Evolutionary conservation across 129 eudicot genomes (phyloP).

Genomic region (Silybum marianum): DNA sequence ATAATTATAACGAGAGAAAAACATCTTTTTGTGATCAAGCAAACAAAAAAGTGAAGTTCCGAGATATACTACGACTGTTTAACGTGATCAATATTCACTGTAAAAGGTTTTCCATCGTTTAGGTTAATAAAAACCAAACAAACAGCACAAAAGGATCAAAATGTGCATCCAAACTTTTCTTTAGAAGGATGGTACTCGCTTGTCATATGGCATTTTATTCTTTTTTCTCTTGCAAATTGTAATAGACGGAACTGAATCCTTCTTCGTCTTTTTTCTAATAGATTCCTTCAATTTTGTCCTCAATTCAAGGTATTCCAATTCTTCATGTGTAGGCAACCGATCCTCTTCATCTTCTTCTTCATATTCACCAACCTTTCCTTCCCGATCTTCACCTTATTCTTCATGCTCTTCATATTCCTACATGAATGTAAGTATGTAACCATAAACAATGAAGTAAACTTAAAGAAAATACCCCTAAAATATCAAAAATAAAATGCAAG

Average conservation of each 20-base stretch:
- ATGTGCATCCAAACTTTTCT: not conserved
- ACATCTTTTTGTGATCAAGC: too few species aligned
- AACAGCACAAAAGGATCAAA: not conserved
- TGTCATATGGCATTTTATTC: constrained; percentile 50
- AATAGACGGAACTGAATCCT: constrained; percentile 47
- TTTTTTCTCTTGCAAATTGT: constrained; percentile 44
- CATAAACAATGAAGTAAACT: constrained; percentile 3
- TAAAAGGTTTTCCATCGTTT: not conserved
- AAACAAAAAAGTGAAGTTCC: not conserved
- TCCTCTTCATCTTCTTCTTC: constrained; percentile 62
- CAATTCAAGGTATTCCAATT: constrained; percentile 62
- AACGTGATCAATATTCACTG: not conserved
- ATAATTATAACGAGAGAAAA: too few species aligned
- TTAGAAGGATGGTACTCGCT: constrained; percentile 44
- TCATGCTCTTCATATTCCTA: constrained; percentile 76
- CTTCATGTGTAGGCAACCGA: constrained; percentile 64
- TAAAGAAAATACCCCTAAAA: not conserved
- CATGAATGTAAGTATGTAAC: constrained; percentile 13
- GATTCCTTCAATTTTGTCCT: constrained; percentile 80
- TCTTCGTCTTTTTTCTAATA: constrained; percentile 57
- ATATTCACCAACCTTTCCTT: constrained; percentile 50
- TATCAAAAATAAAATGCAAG: not conserved
- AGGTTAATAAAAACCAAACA: constrained; percentile 5
- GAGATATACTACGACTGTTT: not conserved
- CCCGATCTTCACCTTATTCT: constrained; percentile 53